Percentiles rank a stretch among this genome's conserved stretches.
Conservation (phyloP, 139 green algal genomes). For the Haematococcus lacustris region DNA sequence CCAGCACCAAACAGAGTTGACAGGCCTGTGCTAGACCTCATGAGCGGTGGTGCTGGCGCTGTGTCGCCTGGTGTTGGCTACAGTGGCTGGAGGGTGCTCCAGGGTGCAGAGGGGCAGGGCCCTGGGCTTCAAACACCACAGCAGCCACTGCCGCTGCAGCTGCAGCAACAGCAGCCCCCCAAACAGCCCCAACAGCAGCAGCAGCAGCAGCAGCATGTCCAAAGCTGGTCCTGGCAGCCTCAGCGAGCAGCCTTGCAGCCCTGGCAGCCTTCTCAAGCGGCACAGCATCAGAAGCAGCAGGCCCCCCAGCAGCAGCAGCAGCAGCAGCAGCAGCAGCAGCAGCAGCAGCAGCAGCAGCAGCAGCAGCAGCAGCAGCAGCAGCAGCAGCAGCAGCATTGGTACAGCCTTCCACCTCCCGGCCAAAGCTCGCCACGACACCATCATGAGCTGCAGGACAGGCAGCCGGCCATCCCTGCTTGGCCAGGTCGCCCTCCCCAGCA, state of each 20-base stretch:
- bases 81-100: too few species aligned
- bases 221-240: too few species aligned
- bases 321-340: neutral
- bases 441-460: constrained; percentile 5
- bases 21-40: too few species aligned
- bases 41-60: too few species aligned
- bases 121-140: too few species aligned
- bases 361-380: neutral
- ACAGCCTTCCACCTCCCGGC: neutral
- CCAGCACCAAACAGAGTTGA: too few species aligned
- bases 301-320: neutral
- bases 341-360: constrained; percentile 1
- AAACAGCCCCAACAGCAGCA: neutral
- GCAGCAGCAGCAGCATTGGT: neutral
- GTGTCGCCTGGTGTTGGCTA: too few species aligned
- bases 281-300: neutral
- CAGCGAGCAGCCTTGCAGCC: too few species aligned
- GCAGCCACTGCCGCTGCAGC: constrained; percentile 11
- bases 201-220: neutral
- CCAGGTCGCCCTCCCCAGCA: neutral
- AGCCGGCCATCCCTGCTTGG: constrained; percentile 3
- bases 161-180: neutral
- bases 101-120: too few species aligned
- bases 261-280: too few species aligned
- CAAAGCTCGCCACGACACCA: neutral